Base-by-base conservation (phyloP, 1,139 yeast species). In the Taphrina populina region DNA sequence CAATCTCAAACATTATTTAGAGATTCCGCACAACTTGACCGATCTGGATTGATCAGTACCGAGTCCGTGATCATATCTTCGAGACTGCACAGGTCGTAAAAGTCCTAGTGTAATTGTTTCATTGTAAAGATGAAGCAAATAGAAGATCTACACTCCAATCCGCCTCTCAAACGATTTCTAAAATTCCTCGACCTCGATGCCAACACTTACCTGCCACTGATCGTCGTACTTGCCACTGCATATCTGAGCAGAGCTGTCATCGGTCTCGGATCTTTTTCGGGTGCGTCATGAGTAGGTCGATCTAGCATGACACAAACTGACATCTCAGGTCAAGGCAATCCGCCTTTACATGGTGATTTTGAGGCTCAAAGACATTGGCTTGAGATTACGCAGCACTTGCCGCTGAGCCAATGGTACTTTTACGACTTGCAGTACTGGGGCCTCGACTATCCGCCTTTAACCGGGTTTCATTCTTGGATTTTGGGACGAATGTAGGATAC, bases 361-460 rank as follows among this genome's bases (percentile, higher is more conserved):
- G 99, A 94, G 69, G 97, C 98, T 0, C 98, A 94, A 69, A 77
- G 98, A 62, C 98, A 92, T 68, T 92, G 98, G 98, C 78, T 92
- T 80, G 98, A 94, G 68, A 74, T 92, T 58, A 90, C 98, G 0
- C 80, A 76, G 40, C 80, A 82, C 62, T 68, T 90, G 54, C 95
- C 96, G 0, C 70, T 87, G 1, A 70, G 73, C 1, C 66, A 84
- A 61, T 94, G 98, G 98, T 92, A 92, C 67, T 85, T 78, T 71
- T 88, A 82, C 68, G 96, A 92, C 67, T 74, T 88, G 47, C 81
- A 82, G 63, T 88, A 92, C 72, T 92, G 98, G 98, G 96, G 97
- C 0, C 75, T 94, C 45, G 98, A 94, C 69, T 94, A 92, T 68
- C 99, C 99, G 0, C 98, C 98, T 4, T 73, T 94, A 61, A 92